These are phyloP conservation scores for Aureobasidium sp. DNA, from an alignment of 2,329 filamentous ascomycete species.

Conservation along the genomic window DNA sequence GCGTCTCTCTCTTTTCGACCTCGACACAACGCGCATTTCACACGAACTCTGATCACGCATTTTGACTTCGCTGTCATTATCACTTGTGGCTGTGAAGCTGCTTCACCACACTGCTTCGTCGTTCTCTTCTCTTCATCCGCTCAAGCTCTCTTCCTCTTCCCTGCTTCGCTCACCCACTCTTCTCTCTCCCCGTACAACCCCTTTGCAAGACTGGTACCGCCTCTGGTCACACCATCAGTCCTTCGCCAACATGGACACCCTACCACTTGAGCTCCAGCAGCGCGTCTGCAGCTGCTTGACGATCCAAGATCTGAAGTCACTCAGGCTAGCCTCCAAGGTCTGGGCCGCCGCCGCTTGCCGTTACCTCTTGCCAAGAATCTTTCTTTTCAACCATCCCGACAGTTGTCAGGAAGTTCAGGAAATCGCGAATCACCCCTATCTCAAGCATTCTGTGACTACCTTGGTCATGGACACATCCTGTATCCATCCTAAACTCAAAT, in stretches of 20 bases:
- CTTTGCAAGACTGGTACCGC: neutral
- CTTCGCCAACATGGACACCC: neutral
- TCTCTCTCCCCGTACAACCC: neutral
- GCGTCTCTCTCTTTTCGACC: neutral
- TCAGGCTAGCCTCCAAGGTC: neutral
- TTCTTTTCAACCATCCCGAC: neutral
- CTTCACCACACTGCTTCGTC: neutral
- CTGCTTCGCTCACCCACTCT: neutral
- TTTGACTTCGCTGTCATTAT: neutral
- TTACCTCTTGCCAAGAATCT: neutral
- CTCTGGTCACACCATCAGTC: neutral
- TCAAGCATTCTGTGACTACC: neutral
- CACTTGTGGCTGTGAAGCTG: neutral
- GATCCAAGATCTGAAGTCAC: neutral
- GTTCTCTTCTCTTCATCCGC: neutral
- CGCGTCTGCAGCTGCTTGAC: neutral
- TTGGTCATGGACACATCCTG: neutral
- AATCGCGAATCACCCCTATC: neutral
- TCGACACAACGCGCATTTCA: neutral
- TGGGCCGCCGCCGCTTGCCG: neutral
- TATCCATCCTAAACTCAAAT: neutral
- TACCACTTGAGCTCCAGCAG: neutral
- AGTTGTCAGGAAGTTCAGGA: neutral
- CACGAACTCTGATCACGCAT: neutral
- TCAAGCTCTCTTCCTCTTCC: neutral